Conservation (phyloP, 306 rosid species). For the Hippophae gyantsensis region DNA sequence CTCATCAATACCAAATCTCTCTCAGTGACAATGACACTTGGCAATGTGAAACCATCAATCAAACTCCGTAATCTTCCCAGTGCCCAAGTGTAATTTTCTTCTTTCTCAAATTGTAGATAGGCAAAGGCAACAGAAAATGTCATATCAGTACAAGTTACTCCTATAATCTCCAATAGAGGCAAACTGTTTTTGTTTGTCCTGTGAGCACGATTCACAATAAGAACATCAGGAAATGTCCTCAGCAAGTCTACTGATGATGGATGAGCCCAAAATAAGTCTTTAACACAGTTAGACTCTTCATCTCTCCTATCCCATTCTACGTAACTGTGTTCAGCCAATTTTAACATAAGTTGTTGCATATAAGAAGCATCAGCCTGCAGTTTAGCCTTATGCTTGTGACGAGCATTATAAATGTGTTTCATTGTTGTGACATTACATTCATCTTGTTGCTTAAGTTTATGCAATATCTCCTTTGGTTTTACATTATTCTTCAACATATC, state of each 20-base stretch:
- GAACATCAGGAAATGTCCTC: background rate
- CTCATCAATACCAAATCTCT: background rate
- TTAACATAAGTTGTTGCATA: slow-evolving; percentile 20
- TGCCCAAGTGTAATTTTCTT: background rate
- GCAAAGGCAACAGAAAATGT: background rate
- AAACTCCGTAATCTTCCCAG: background rate
- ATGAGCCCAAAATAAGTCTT: slow-evolving; percentile 17
- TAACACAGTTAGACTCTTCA: background rate
- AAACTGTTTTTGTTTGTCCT: background rate
- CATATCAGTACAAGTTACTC: background rate
- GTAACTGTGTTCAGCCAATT: slow-evolving; percentile 12
- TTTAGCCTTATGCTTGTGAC: slow-evolving; percentile 19
- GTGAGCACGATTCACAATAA: background rate
- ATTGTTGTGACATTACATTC: slow-evolving; percentile 19
- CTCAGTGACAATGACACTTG: background rate
- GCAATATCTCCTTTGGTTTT: slow-evolving; percentile 27
- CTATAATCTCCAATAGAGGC: slow-evolving; percentile 1
- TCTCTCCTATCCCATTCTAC: slow-evolving; percentile 12
- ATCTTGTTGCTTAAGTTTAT: slow-evolving; percentile 20
- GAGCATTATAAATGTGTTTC: slow-evolving; percentile 25
- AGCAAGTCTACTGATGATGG: background rate
- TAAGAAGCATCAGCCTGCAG: slow-evolving; percentile 15
- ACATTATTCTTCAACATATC: slow-evolving; percentile 22
- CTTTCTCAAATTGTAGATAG: background rate
- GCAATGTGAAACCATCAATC: background rate